Percentiles rank a stretch among this genome's conserved stretches.
Conservation (phyloP, 768 basidiomycete species). For the Lentinula aciculospora region DNA sequence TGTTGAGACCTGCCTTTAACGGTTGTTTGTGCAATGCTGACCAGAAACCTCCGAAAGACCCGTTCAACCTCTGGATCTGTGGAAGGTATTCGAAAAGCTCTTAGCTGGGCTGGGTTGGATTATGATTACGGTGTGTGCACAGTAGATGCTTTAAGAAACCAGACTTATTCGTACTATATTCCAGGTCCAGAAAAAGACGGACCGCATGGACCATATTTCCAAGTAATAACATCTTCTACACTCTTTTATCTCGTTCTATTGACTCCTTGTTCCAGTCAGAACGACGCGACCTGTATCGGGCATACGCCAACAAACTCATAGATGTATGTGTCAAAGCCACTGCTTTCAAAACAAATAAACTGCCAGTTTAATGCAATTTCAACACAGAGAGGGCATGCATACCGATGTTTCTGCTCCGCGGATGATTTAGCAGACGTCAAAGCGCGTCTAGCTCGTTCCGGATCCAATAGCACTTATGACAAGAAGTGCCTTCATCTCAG, state of each 20-base stretch:
- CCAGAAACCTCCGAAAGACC: conserved; percentile 38
- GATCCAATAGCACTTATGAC: conserved; percentile 84
- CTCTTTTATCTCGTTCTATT: neutral
- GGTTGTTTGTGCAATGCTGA: neutral
- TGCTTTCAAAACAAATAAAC: neutral
- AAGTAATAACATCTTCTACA: conserved; percentile 38
- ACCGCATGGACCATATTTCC: conserved; percentile 80
- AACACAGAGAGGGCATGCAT: conserved; percentile 76
- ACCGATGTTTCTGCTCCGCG: conserved; percentile 89
- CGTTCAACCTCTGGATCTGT: conserved; percentile 81
- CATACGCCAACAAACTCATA: conserved; percentile 67
- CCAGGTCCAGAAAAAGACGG: conserved; percentile 76
- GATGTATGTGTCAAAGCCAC: conserved; percentile 45
- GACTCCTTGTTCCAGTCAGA: conserved; percentile 59
- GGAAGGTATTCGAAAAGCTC: conserved; percentile 66
- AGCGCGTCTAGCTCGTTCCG: conserved; percentile 61
- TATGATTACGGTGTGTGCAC: conserved; percentile 80
- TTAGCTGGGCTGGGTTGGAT: conserved; percentile 88
- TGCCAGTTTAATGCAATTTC: neutral
- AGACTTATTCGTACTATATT: neutral
- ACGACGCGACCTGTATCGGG: conserved; percentile 77
- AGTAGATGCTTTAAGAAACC: neutral
- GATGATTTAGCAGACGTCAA: conserved; percentile 65
- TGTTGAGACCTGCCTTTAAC: conserved; percentile 18
- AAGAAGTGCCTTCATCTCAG: conserved; percentile 81